phyloP scores from a whole-genome alignment of 192 early-diverging fungal species.

The Umbelopsis sp. region DNA sequence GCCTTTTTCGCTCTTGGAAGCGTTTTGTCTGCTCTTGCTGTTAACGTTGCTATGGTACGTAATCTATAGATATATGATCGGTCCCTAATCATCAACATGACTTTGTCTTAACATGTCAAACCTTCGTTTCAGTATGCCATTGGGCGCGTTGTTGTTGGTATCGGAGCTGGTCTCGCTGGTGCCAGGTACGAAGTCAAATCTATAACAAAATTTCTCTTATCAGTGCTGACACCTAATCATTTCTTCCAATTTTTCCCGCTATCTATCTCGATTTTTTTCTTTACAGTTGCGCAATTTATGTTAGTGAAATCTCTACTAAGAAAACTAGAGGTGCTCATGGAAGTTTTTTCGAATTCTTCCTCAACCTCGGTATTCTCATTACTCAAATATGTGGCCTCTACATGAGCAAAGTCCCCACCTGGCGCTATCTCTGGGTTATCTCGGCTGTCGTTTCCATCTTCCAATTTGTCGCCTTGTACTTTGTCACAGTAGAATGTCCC shows the following conservation, averaged over 20 bases:
- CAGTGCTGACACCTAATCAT: neutral
- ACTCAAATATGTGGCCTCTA: conserved; percentile 69
- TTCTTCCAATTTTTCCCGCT: neutral
- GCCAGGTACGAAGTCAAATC: conserved; percentile 33
- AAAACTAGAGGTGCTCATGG: conserved; percentile 73
- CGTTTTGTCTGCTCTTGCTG: conserved; percentile 64
- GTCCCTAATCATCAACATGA: neutral
- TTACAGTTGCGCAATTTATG: conserved; percentile 61
- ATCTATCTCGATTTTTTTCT: neutral
- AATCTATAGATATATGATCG: neutral
- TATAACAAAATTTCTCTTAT: neutral
- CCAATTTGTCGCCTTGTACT: conserved; percentile 64
- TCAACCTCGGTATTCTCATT: conserved; percentile 80
- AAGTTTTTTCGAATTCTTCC: conserved; percentile 74
- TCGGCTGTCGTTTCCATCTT: conserved; percentile 62
- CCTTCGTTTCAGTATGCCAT: conserved; percentile 41
- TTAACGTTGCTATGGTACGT: conserved; percentile 63
- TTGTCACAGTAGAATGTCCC: conserved; percentile 76
- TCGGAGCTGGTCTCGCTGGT: conserved; percentile 73
- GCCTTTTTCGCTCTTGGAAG: conserved; percentile 67
- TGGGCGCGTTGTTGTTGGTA: conserved; percentile 77
- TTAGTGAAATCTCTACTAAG: conserved; percentile 82
- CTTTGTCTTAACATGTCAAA: neutral
- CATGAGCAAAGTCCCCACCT: conserved; percentile 61
- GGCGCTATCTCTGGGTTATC: conserved; percentile 75